Evolutionary conservation across 1,284 basidiomycete species (phyloP), one percentile per base, ranked within the genome.

Genomic region (Coniferiporia weirii): DNA sequence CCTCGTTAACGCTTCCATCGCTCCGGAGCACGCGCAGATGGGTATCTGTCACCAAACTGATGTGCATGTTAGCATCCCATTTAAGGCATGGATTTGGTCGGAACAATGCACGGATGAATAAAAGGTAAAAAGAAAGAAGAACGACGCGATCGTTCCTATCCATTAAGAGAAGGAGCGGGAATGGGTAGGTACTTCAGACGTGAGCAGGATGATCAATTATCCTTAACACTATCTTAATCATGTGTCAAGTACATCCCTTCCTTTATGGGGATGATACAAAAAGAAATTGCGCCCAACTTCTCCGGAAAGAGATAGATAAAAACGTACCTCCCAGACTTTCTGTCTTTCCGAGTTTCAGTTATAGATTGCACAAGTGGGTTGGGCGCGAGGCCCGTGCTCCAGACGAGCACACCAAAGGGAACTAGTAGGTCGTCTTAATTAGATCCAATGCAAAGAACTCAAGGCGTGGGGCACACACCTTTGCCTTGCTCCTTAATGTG

Each of bases 331-430:
- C 79, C 75, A 0, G 84, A 81, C 71, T 80, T 83, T 17, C 75
- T 70, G 63, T 91, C 78, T 67, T 91, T 89, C 66, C 80, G 72
- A 0, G 86, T 74, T 53, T 80, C 83, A 3, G 72, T 70, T 52
- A 92, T 81, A 0, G 78, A 76, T 57, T 80, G 71, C 51, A 94
- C 79, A 45, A 95, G 75, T 7, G 91, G 90, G 67, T 93, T 93
- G 3, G 89, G 83, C 8, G 89, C 80, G 6, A 95, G 76, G 1
- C 91, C 91, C 4, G 92, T 93, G 64, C 84, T 87, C 93, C 93
- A 94, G 17, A 95, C 91, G 5, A 93, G 79, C 43, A 94, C 74
- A 13, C 92, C 92, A 68, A 87, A 91, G 12, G 83, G 84, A 27
- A 91, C 88, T 89, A 32, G 27, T 46, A 6, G 36, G 35, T 15